Evolutionary conservation across 371 early-diverging fungal genomes (phyloP).

Genomic region (Dinochytrium kinnereticum): DNA sequence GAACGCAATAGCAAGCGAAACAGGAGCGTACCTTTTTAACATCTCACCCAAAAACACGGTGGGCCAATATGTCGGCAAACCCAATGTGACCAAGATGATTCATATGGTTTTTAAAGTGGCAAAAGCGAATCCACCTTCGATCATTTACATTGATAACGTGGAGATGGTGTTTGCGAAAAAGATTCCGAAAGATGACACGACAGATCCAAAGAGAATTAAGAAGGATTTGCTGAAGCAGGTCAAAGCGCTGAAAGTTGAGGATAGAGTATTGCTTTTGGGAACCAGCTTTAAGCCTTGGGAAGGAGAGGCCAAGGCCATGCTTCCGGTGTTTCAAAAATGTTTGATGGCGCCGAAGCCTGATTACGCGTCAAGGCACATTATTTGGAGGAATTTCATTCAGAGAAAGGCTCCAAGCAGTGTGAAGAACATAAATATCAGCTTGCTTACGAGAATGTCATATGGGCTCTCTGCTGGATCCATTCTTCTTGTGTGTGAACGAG

Average conservation of each 20-base stretch:
- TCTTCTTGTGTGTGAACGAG: slow-evolving; percentile 43
- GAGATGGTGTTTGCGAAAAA: slow-evolving; percentile 67
- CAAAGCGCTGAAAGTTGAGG: slow-evolving; percentile 51
- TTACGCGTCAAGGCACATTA: slow-evolving; percentile 48
- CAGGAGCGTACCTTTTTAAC: slow-evolving; percentile 59
- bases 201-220: slow-evolving; percentile 64
- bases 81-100: slow-evolving; percentile 55
- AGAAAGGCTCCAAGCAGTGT: slow-evolving; percentile 24
- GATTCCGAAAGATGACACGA: slow-evolving; percentile 63
- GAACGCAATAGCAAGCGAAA: slow-evolving; percentile 55
- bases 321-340: slow-evolving; percentile 53
- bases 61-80: slow-evolving; percentile 60
- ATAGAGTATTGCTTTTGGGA: slow-evolving; percentile 56
- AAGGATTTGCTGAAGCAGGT: slow-evolving; percentile 59
- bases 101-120: slow-evolving; percentile 71
- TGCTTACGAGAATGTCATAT: slow-evolving; percentile 54
- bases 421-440: slow-evolving; percentile 45
- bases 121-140: slow-evolving; percentile 54
- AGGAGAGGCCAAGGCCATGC: slow-evolving; percentile 57
- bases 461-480: slow-evolving; percentile 54
- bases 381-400: slow-evolving; percentile 54
- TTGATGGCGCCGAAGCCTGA: slow-evolving; percentile 55
- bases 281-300: slow-evolving; percentile 60
- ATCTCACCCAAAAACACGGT: slow-evolving; percentile 57
- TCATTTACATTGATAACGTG: slow-evolving; percentile 59